Percentiles rank a stretch among this genome's conserved stretches.
phyloP scores from a whole-genome alignment of 1,284 basidiomycete species.

The Coriolopsis trogii region DNA sequence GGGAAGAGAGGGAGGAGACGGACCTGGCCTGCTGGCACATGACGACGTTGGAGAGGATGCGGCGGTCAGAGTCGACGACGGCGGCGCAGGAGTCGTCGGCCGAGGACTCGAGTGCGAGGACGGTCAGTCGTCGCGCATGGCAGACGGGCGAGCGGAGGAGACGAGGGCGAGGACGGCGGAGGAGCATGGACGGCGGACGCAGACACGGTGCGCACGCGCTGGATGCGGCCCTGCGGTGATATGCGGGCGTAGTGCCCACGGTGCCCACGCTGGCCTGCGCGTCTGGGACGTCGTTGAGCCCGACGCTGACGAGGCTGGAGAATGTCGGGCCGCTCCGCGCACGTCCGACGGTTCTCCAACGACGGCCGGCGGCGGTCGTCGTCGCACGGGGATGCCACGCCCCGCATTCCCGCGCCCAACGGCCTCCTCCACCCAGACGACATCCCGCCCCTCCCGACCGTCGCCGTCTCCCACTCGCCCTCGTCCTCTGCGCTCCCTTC shows the following conservation, averaged over 20 bases:
- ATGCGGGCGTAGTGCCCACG: neutral
- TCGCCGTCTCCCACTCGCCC: constrained; percentile 4
- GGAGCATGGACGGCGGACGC: neutral
- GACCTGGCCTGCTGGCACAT: constrained; percentile 74
- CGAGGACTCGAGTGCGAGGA: constrained; percentile 83
- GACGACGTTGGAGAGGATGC: constrained; percentile 83
- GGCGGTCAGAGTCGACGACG: constrained; percentile 67
- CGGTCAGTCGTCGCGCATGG: constrained; percentile 46
- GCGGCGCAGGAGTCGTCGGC: constrained; percentile 92
- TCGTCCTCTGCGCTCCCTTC: constrained; percentile 1
- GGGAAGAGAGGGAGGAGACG: neutral
- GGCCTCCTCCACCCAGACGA: constrained; percentile 10
- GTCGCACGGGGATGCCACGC: constrained; percentile 32
- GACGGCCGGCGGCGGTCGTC: constrained; percentile 28
- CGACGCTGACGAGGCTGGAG: neutral
- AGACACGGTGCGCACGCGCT: neutral
- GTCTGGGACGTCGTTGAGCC: neutral
- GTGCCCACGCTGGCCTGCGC: neutral
- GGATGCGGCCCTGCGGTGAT: neutral
- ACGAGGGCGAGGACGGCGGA: neutral
- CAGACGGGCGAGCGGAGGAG: neutral
- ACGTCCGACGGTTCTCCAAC: constrained; percentile 17
- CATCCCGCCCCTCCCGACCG: constrained; percentile 15
- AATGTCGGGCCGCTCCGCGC: constrained; percentile 26
- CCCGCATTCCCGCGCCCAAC: constrained; percentile 18